phyloP scores from a whole-genome alignment of 179 eudicot species.

The Sideroxylon spinosum region DNA sequence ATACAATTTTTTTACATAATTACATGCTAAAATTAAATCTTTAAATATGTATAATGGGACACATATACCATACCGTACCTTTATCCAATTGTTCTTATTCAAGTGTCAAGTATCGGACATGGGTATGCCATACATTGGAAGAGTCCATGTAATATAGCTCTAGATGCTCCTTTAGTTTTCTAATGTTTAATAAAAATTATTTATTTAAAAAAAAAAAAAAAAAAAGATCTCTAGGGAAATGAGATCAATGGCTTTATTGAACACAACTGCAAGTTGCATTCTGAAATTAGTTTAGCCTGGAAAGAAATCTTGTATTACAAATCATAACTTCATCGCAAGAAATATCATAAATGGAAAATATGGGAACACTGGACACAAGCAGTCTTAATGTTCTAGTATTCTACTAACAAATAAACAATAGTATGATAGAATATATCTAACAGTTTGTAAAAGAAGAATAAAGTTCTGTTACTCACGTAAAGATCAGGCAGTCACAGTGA shows the following conservation, averaged over 20 bases:
- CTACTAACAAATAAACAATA: neutral
- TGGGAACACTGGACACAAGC: neutral
- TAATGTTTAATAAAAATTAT: too few species aligned
- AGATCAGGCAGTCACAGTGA: neutral
- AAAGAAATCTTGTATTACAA: neutral
- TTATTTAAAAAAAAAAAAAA: too few species aligned
- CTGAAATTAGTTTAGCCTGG: neutral
- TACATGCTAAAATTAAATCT: too few species aligned
- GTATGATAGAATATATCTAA: neutral
- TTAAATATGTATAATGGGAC: too few species aligned
- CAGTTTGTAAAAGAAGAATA: neutral
- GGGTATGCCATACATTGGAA: too few species aligned
- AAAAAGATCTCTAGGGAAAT: neutral
- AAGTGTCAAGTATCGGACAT: too few species aligned
- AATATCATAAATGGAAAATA: neutral
- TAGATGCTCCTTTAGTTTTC: too few species aligned
- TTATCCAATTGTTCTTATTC: too few species aligned
- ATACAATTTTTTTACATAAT: too few species aligned
- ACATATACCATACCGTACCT: too few species aligned
- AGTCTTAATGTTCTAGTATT: neutral
- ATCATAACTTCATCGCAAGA: neutral
- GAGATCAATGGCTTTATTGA: neutral
- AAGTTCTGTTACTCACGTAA: neutral
- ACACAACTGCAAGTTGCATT: neutral
- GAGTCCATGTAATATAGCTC: too few species aligned